Conservation (phyloP, 805 yeast genomes). For the Metschnikowia arizonensis region DNA sequence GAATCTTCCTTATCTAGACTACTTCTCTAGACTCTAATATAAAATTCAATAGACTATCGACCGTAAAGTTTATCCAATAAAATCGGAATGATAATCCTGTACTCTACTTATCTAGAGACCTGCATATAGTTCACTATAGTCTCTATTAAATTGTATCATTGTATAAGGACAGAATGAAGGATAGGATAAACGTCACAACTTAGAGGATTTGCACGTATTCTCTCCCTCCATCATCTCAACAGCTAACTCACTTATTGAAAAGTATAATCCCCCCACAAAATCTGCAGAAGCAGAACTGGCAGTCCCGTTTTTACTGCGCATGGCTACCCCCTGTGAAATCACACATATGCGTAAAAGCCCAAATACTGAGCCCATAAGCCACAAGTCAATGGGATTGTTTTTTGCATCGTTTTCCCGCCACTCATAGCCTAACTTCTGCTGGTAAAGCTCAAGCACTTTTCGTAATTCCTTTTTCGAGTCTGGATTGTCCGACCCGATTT, state of each 20-base stretch:
- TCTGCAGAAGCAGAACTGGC: slow-evolving; percentile 53
- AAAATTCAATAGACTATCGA: no score
- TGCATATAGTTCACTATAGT: no score
- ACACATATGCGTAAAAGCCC: slow-evolving; percentile 53
- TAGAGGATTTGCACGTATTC: no score
- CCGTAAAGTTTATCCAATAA: no score
- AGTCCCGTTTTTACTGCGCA: slow-evolving; percentile 47
- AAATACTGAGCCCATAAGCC: slow-evolving; percentile 54
- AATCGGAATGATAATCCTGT: no score
- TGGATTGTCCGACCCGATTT: slow-evolving; percentile 32
- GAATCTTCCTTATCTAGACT: no score
- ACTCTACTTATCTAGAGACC: no score
- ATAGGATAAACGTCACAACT: slow-evolving; percentile 8
- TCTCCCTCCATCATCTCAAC: slow-evolving; percentile 12
- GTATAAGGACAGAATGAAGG: no score
- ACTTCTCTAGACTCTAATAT: no score
- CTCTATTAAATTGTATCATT: no score
- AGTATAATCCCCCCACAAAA: slow-evolving; percentile 34
- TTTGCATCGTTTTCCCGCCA: slow-evolving; percentile 34
- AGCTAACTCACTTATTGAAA: slow-evolving; percentile 30
- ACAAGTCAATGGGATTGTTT: slow-evolving; percentile 42
- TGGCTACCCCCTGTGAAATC: slow-evolving; percentile 59
- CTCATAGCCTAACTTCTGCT: slow-evolving; percentile 18
- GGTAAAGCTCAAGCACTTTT: slow-evolving; percentile 27
- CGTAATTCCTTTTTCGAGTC: slow-evolving; percentile 20